Evolutionary conservation across 2,329 filamentous ascomycete genomes (phyloP), one percentile per base, ranked within the genome.

Genomic region (Aspergillus phoenicis): DNA sequence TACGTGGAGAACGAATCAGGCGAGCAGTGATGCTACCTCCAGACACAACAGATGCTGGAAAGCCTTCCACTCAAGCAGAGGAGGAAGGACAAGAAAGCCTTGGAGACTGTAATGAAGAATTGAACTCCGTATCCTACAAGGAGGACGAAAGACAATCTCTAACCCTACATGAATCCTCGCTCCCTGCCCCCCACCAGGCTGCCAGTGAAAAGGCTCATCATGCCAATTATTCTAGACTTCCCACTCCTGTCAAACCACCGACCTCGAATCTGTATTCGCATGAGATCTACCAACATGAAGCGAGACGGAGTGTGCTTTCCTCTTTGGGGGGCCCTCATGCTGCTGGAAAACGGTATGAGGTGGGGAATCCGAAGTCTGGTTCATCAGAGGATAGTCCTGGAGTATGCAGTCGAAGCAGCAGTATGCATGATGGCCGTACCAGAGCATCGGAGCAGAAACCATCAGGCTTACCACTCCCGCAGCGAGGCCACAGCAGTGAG

Each of bases 301-400:
- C 60, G 24, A 62, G 62, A 33, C 58, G 64, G 33, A 62, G 56
- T 11, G 60, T 62, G 5, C 52, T 64, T 5, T 66, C 64, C 20
- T 58, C 59, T 28, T 20, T 65, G 8, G 59, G 56, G 8, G 62
- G 28, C 51, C 52, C 43, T 24, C 38, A 45, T 41, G 36, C 51
- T 11, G 57, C 30, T 38, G 33, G 47, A 6, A 52, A 43, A 22
- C 39, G 13, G n/a, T 55, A 30, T 36, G 33, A 11, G 5, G 30
- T 11, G 11, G 33, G 11, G 11, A 11, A 36, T 36, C 33, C 11
- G 15, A 15, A 10, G 15, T 8, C 36, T 15, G 22, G 13, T 13
- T 13, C 33, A 36, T 36, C 28, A 17, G 17, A 55, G 26, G 52
- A 53, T 24, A 17, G 24, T 36, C 7, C 54, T 43, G 15, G 26